phyloP scores from a whole-genome alignment of 208 protist species.

The Sergeia podlipaevii region DNA sequence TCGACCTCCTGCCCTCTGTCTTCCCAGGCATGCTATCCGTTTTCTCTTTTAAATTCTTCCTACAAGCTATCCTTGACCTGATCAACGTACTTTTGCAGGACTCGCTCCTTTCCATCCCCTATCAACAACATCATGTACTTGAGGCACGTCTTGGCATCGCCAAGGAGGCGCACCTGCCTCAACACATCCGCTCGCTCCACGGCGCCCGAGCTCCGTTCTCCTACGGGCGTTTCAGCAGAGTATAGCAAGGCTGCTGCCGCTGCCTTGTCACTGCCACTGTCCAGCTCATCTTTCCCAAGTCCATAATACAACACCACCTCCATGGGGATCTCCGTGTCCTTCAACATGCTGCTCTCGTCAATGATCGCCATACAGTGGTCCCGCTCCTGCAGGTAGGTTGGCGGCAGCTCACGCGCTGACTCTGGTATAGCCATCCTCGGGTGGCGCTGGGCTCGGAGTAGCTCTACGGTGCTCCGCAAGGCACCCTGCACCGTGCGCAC shows the following conservation, averaged over 20 bases:
- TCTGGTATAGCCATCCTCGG: slow-evolving; percentile 13
- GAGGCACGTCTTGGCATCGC: slow-evolving; percentile 78
- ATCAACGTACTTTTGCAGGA: slow-evolving; percentile 66
- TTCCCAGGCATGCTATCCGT: too few species aligned
- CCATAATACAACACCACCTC: slow-evolving; percentile 63
- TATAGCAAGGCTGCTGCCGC: neutral
- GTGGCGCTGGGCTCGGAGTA: slow-evolving; percentile 51
- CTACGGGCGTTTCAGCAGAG: neutral
- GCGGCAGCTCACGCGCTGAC: slow-evolving; percentile 29
- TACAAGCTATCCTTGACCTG: slow-evolving; percentile 45
- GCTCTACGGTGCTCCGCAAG: slow-evolving; percentile 49
- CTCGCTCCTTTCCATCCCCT: slow-evolving; percentile 37
- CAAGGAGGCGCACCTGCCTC: slow-evolving; percentile 50
- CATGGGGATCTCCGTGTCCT: slow-evolving; percentile 64
- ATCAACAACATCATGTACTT: slow-evolving; percentile 65
- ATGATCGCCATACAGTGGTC: slow-evolving; percentile 54
- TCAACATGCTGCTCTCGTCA: slow-evolving; percentile 59
- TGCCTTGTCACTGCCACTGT: slow-evolving; percentile 6
- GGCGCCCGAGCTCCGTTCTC: neutral
- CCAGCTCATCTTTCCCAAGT: slow-evolving; percentile 45
- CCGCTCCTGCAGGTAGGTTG: slow-evolving; percentile 53
- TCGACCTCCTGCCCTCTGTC: too few species aligned
- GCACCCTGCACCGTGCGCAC: slow-evolving; percentile 51
- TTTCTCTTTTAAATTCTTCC: neutral
- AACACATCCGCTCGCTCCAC: slow-evolving; percentile 49